Percentiles rank a stretch among this genome's conserved stretches.
These are phyloP conservation scores for Podospora australis DNA, from an alignment of 495 filamentous ascomycete species.

Conservation along the genomic window DNA sequence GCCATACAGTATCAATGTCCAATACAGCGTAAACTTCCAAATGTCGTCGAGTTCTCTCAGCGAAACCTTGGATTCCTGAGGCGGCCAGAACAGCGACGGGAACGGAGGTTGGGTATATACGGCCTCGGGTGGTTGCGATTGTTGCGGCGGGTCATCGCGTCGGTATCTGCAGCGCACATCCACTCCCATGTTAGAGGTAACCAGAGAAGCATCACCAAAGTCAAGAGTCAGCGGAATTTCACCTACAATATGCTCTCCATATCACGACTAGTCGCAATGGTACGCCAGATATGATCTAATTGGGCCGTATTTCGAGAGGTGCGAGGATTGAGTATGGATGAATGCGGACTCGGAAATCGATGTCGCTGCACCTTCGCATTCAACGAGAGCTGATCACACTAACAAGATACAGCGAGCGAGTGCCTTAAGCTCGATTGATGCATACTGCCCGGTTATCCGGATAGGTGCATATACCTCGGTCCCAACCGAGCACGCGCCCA, in stretches of 20 bases:
- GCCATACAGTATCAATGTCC: conserved; percentile 71
- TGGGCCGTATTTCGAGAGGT: too few relatives aligned
- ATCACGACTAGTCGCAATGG: too few relatives aligned
- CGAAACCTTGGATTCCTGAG: conserved; percentile 47
- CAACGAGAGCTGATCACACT: too few relatives aligned
- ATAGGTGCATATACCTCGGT: conserved; percentile 3
- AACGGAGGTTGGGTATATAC: conserved; percentile 71
- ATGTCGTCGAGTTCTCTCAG: conserved; percentile 77
- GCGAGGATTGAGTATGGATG: too few relatives aligned
- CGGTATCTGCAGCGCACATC: too few relatives aligned
- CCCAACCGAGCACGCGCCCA: not conserved
- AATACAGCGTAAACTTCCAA: conserved; percentile 86
- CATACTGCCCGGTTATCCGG: conserved; percentile 1
- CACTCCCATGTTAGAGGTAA: too few relatives aligned
- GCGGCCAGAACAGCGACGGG: conserved; percentile 81
- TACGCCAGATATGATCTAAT: too few relatives aligned
- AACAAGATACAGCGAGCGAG: not conserved
- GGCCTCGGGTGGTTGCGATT: too few relatives aligned
- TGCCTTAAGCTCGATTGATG: not conserved
- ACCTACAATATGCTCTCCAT: conserved; percentile 19
- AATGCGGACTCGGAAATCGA: too few relatives aligned
- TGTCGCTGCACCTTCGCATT: too few relatives aligned
- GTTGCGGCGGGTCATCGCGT: conserved; percentile 48
- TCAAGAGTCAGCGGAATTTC: not conserved
- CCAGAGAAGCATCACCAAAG: too few relatives aligned